A percentile compares a stretch with the other conserved stretches of the same genome.
These are phyloP conservation scores for Cutaneotrichosporon spelunceum DNA, from an alignment of 1,284 basidiomycete species.

Conservation along the genomic window DNA sequence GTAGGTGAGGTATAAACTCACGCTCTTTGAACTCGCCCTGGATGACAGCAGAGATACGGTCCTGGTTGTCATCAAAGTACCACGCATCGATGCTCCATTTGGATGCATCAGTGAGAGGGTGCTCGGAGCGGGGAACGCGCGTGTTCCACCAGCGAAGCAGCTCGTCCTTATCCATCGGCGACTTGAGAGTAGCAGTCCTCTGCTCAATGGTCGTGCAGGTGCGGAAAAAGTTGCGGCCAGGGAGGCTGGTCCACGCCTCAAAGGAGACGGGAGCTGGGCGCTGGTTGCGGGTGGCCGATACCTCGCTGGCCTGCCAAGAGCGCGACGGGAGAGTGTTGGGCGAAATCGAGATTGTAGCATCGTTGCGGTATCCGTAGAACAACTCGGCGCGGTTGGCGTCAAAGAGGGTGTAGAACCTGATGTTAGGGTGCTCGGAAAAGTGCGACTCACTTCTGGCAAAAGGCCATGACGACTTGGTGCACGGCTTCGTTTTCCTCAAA, in stretches of 20 bases:
- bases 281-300: conserved; percentile 56
- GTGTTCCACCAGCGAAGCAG: conserved; percentile 51
- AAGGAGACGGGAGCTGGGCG: conserved; percentile 70
- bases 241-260: conserved; percentile 64
- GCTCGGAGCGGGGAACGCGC: conserved; percentile 71
- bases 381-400: conserved; percentile 71
- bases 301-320: conserved; percentile 29
- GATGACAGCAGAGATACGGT: conserved; percentile 70
- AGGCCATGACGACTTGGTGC: conserved; percentile 51
- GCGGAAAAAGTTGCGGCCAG: conserved; percentile 73
- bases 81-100: conserved; percentile 90
- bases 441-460: conserved; percentile 30
- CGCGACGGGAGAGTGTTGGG: conserved; percentile 79
- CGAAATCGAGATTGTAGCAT: conserved; percentile 83
- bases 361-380: conserved; percentile 70
- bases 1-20: conserved; percentile 51
- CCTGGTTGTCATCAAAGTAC: conserved; percentile 59
- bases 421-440: conserved; percentile 38
- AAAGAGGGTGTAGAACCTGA: conserved; percentile 73
- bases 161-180: conserved; percentile 62
- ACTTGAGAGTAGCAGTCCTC: conserved; percentile 66
- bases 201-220: conserved; percentile 62
- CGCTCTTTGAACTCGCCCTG: conserved; percentile 92
- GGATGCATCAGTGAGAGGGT: conserved; percentile 65
- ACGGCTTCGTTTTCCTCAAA: conserved; percentile 38